Base-by-base conservation (phyloP, 1,284 basidiomycete genomes). In the Malassezia arunalokei region DNA sequence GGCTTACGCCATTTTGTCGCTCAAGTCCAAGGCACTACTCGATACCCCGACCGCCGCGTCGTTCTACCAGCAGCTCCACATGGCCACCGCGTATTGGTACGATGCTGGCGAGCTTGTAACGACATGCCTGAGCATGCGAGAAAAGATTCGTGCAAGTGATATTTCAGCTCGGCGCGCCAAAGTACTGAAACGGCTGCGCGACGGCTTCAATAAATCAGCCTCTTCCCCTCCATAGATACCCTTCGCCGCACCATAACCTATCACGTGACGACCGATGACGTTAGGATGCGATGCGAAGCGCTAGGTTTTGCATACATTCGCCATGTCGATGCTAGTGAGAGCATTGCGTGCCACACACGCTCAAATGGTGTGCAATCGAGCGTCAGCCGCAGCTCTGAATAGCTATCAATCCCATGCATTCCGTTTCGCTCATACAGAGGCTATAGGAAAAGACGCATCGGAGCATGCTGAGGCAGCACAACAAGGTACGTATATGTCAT, bases 1-100 rank as follows among this genome's bases (percentile, higher is more conserved):
- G 38, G 87, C 90, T 0, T 78, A 96, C 40, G 84, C 82, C 8
- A 87, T 96, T 40, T 78, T 98, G 53, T 83, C 84, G 56, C 80
- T 79, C 53, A 86, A 87, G 73, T 86, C 92, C 70, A 76, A 77
- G 28, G 88, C 94, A 57, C 79, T 98, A 2, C 75, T 91, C 30
- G 79, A 79, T 0, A 87, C 87, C 65, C 81, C 84, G 52, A 86
- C 85, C 3, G 84, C 89, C 28, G 83, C 86, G 0, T 83, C 85
- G 2, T 81, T 95, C 7, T 95, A 95, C 65, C 83, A 87, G 8
- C 81, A 85, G 9, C 76, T 95, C 43, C 84, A 87, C 64, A 84
- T 84, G 60, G 76, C 92, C 61, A 91, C 92, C 0, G 86, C 85
- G 11, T 79, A 89, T 48, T 83, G 91, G 79, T 95, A 91, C 84